Conservation (phyloP, 1,139 yeast species). For the Candida sanyaensis region DNA sequence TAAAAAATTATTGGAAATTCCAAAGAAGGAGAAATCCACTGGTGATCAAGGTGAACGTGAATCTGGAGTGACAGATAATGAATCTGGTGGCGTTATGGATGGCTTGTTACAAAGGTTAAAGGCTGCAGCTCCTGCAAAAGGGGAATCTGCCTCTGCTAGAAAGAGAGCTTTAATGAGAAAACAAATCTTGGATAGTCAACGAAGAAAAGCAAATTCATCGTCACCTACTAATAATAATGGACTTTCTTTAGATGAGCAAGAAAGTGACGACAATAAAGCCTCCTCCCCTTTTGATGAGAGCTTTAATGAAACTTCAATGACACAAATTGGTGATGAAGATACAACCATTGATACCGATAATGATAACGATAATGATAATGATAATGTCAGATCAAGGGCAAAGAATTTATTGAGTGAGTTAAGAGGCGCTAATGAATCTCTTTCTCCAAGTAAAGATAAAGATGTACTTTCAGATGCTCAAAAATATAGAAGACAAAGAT, state of each 20-base stretch:
- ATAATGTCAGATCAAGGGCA: conserved; percentile 60
- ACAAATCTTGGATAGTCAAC: conserved; percentile 47
- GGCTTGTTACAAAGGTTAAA: conserved; percentile 69
- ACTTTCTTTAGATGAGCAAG: conserved; percentile 12
- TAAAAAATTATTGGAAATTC: conserved; percentile 59
- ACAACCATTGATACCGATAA: conserved; percentile 6
- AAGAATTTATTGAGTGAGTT: conserved; percentile 59
- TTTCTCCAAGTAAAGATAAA: conserved; percentile 7
- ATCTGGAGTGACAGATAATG: conserved; percentile 41
- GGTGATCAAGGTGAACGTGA: conserved; percentile 17
- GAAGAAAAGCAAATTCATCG: conserved; percentile 13
- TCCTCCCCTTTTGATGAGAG: conserved; percentile 13
- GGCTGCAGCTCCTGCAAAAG: conserved; percentile 70
- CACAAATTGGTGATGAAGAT: conserved; percentile 7
- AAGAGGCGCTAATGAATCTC: conserved; percentile 37
- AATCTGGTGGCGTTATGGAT: conserved; percentile 66
- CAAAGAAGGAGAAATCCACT: conserved; percentile 22
- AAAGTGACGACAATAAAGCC: conserved; percentile 12
- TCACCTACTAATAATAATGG: conserved; percentile 6
- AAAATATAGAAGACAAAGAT: conserved; percentile 39
- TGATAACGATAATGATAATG: conserved; percentile 17
- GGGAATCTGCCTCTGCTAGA: conserved; percentile 79
- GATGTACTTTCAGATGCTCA: conserved; percentile 34
- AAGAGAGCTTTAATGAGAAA: conserved; percentile 78
- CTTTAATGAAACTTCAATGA: conserved; percentile 2